Evolutionary conservation across 192 early-diverging fungal species (phyloP).

Genomic region (Backusella mclennaniae): DNA sequence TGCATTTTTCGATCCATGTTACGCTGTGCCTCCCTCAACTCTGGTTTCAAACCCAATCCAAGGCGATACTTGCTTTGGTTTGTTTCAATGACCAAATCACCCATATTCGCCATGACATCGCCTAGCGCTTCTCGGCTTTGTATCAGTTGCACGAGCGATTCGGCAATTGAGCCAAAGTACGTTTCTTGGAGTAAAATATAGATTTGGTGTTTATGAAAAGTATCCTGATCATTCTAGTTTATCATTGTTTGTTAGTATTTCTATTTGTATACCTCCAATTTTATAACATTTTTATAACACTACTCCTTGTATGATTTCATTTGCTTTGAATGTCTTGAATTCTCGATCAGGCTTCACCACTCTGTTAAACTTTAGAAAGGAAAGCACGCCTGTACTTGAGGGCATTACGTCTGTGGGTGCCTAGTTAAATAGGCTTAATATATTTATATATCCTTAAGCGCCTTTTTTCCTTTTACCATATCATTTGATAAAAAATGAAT

Average conservation of each 20-base stretch:
- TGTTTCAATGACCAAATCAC: constrained; percentile 49
- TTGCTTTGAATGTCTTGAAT: constrained; percentile 44
- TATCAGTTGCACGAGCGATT: constrained; percentile 1
- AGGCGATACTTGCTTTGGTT: constrained; percentile 50
- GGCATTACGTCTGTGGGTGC: constrained; percentile 45
- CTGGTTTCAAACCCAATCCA: constrained; percentile 40
- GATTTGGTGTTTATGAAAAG: constrained; percentile 31
- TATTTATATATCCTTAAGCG: background rate
- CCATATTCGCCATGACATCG: constrained; percentile 42
- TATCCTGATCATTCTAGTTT: constrained; percentile 21
- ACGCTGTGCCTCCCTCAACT: constrained; percentile 43
- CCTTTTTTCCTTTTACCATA: constrained; percentile 37
- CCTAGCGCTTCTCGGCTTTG: constrained; percentile 35
- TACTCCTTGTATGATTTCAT: constrained; percentile 49
- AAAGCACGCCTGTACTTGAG: constrained; percentile 36
- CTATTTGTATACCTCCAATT: background rate
- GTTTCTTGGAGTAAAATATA: constrained; percentile 28
- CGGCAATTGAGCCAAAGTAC: constrained; percentile 20
- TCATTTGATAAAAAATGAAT: constrained; percentile 54
- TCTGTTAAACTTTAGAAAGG: constrained; percentile 47
- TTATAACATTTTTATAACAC: constrained; percentile 9
- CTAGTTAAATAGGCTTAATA: constrained; percentile 19
- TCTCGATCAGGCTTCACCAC: constrained; percentile 44
- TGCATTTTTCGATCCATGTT: constrained; percentile 47
- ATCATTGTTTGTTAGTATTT: background rate